Percentiles rank a stretch among this genome's conserved stretches.
phyloP scores from a whole-genome alignment of 257 asterid genomes.

The Haberlea rhodopensis region DNA sequence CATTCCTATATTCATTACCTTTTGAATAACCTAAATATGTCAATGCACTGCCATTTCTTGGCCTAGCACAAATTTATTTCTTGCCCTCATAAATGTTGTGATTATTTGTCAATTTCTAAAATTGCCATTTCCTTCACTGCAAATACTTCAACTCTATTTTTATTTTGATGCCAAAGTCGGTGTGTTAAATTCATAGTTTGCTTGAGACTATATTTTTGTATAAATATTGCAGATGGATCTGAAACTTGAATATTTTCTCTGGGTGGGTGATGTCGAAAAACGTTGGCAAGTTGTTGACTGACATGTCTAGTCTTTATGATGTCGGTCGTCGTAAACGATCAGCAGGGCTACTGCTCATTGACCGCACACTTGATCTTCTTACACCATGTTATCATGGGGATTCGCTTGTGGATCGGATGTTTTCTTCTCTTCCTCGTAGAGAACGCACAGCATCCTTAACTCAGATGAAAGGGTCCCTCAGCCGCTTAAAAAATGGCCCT shows the following conservation, averaged over 20 bases:
- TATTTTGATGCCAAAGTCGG: neutral
- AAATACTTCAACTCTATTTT: neutral
- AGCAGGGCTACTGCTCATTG: constrained; percentile 83
- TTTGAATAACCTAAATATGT: constrained; percentile 10
- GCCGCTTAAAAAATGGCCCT: constrained; percentile 48
- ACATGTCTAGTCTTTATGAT: constrained; percentile 97
- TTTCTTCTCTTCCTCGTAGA: constrained; percentile 76
- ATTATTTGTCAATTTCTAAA: neutral
- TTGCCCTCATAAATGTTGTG: neutral
- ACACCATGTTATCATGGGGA: constrained; percentile 98
- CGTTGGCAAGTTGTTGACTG: constrained; percentile 89
- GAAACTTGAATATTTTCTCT: constrained; percentile 93
- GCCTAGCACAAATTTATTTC: constrained; percentile 3
- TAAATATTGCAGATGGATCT: constrained; percentile 89
- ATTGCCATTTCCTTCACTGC: constrained; percentile 5
- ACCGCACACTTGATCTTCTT: constrained; percentile 97
- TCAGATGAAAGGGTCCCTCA: constrained; percentile 56
- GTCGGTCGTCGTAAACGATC: constrained; percentile 92
- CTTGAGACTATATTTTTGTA: constrained; percentile 25
- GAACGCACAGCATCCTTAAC: constrained; percentile 44
- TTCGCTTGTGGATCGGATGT: constrained; percentile 86
- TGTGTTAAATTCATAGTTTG: neutral
- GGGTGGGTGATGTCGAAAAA: constrained; percentile 86
- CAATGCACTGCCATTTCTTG: constrained; percentile 14
- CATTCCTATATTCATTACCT: constrained; percentile 10